Conservation (phyloP, 2,329 filamentous ascomycete species). For the Trichoderma semiorbis region DNA sequence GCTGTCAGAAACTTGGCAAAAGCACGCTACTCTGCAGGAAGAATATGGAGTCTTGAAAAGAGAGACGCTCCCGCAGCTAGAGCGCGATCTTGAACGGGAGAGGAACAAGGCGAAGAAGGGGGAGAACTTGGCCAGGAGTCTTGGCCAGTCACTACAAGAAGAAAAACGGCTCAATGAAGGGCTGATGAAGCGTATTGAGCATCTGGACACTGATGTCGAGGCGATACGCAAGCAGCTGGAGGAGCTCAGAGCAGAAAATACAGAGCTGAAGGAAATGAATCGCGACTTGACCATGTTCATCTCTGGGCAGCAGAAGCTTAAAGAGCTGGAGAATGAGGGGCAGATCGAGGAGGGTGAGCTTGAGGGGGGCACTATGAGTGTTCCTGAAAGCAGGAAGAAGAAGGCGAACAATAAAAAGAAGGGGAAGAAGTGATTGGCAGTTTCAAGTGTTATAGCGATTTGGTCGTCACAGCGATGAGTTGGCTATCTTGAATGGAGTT, state of each 20-base stretch:
- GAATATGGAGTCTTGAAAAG: slow-evolving; percentile 44
- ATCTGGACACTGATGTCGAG: slow-evolving; percentile 62
- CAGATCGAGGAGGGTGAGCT: slow-evolving; percentile 65
- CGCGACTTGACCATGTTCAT: slow-evolving; percentile 86
- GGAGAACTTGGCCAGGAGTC: slow-evolving; percentile 68
- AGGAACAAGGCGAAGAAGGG: slow-evolving; percentile 67
- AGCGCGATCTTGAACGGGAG: slow-evolving; percentile 69
- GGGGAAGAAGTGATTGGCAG: slow-evolving; percentile 39
- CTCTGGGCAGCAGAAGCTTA: slow-evolving; percentile 75
- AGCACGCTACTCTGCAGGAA: slow-evolving; percentile 50
- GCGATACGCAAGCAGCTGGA: slow-evolving; percentile 55
- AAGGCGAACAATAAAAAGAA: slow-evolving; percentile 36
- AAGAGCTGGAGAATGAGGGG: slow-evolving; percentile 61
- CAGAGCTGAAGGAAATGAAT: slow-evolving; percentile 80
- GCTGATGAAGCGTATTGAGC: slow-evolving; percentile 76
- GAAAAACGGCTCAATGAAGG: slow-evolving; percentile 82
- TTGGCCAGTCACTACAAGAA: slow-evolving; percentile 75
- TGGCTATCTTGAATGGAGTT: not conserved
- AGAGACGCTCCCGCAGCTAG: slow-evolving; percentile 63
- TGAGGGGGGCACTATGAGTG: slow-evolving; percentile 66
- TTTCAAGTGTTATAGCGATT: too few species aligned
- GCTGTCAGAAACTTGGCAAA: slow-evolving; percentile 46
- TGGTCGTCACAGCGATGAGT: not conserved
- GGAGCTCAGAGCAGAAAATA: slow-evolving; percentile 59
- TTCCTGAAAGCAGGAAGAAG: slow-evolving; percentile 57